These are phyloP conservation scores for Fusarium sp. DNA, from an alignment of 2,329 filamentous ascomycete genomes.

Conservation along the genomic window DNA sequence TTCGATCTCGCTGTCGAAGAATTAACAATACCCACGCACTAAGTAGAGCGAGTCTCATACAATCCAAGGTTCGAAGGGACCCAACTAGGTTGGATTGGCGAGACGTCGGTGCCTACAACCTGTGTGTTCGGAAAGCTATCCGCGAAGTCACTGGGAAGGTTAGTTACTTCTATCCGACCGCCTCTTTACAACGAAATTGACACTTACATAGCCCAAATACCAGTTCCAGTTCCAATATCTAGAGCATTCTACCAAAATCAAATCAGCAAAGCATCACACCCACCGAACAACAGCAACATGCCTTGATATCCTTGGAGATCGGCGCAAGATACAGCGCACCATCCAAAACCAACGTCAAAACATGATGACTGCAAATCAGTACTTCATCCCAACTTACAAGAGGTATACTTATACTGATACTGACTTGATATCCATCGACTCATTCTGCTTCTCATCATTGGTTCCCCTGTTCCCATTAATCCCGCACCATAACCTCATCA, in stretches of 20 bases:
- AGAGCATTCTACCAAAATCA: constrained; percentile 6
- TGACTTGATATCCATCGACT: constrained; percentile 42
- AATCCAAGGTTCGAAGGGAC: constrained; percentile 31
- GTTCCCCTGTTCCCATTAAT: constrained; percentile 17
- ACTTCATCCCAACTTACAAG: fast-evolving
- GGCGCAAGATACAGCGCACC: constrained; percentile 25
- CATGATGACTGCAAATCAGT: constrained; percentile 31
- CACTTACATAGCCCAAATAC: constrained; percentile 36
- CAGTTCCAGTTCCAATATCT: constrained; percentile 37
- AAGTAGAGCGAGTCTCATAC: background rate
- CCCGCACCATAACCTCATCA: fast-evolving
- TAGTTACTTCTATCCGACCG: fast-evolving
- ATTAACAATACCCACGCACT: background rate
- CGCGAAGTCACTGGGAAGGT: constrained; percentile 26
- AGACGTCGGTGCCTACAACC: constrained; percentile 36
- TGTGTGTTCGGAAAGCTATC: constrained; percentile 16
- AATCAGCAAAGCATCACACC: background rate
- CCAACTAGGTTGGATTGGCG: constrained; percentile 36
- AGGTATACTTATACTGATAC: too few species aligned
- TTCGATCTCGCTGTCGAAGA: constrained; percentile 21
- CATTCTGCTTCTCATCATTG: constrained; percentile 36
- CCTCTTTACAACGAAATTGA: too few species aligned
- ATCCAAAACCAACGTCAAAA: constrained; percentile 28
- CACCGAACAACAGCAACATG: fast-evolving
- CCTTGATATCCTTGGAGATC: constrained; percentile 20